Evolutionary conservation across 208 protist genomes (phyloP).

Genomic region (Kentomonas sorsogonicus): DNA sequence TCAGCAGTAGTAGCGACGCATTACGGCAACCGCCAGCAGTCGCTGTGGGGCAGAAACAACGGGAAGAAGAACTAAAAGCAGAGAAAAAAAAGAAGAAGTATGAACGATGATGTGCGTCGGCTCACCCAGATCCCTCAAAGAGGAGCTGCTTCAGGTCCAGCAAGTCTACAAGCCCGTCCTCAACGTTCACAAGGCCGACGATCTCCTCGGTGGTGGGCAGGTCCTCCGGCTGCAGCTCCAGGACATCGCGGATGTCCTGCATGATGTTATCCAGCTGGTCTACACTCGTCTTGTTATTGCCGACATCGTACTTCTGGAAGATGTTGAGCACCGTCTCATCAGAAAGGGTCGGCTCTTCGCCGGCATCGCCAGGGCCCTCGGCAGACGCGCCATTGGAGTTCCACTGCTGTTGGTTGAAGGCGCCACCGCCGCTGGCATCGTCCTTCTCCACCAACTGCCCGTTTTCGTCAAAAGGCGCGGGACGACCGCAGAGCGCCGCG

Average conservation of each 20-base stretch:
- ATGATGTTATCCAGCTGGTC: slow-evolving; percentile 49
- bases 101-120: background rate
- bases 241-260: slow-evolving; percentile 33
- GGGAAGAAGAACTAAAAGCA: slow-evolving; percentile 11
- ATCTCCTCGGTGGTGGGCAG: slow-evolving; percentile 44
- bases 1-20: no score
- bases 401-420: background rate
- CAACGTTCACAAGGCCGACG: slow-evolving; percentile 29
- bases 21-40: no score
- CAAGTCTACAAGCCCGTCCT: slow-evolving; percentile 55
- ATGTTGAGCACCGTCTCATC: slow-evolving; percentile 46
- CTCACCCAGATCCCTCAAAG: slow-evolving; percentile 24
- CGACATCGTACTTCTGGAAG: slow-evolving; percentile 51
- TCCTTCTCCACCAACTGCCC: slow-evolving; percentile 49
- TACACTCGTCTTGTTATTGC: slow-evolving; percentile 30
- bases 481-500: slow-evolving; percentile 67
- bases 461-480: slow-evolving; percentile 69
- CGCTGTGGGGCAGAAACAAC: background rate
- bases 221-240: slow-evolving; percentile 49
- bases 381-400: background rate
- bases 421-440: background rate
- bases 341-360: no score
- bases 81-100: slow-evolving; percentile 1
- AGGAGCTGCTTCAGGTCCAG: slow-evolving; percentile 64
- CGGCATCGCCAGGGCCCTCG: slow-evolving; percentile 13